Evolutionary conservation across 129 eudicot genomes (phyloP).

Genomic region (Tanacetum coccineum): DNA sequence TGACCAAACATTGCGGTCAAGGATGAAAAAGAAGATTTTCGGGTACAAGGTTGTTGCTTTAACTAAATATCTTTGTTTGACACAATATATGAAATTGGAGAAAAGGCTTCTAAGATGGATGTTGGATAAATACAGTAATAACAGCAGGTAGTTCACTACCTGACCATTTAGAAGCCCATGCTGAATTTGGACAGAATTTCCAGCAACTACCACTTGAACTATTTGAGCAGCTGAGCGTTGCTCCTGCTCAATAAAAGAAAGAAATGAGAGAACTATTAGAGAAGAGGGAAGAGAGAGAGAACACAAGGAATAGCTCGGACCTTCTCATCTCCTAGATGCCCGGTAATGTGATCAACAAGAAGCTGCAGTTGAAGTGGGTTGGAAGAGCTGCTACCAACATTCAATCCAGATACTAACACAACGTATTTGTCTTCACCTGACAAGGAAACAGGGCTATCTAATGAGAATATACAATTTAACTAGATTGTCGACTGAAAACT

Average conservation of each 20-base stretch:
- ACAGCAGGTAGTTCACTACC: conserved; percentile 36
- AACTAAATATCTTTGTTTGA: no score
- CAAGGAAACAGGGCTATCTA: background rate
- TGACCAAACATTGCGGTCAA: no score
- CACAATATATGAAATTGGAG: background rate
- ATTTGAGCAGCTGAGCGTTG: conserved; percentile 81
- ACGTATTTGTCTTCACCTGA: conserved; percentile 91
- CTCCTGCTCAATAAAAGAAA: conserved; percentile 47
- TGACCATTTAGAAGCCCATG: conserved; percentile 68
- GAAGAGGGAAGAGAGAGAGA: background rate
- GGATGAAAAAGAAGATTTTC: no score
- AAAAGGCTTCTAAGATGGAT: conserved; percentile 1
- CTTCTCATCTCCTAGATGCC: conserved; percentile 95
- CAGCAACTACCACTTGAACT: conserved; percentile 93
- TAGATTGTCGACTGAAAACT: background rate
- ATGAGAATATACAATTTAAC: background rate
- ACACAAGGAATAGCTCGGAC: conserved; percentile 28
- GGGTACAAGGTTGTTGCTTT: no score
- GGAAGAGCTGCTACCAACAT: conserved; percentile 67
- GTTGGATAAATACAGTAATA: background rate
- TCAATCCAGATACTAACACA: conserved; percentile 80
- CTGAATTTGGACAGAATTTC: conserved; percentile 69
- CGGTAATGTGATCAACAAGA: conserved; percentile 84
- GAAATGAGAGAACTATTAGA: conserved; percentile 7
- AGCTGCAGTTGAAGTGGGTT: conserved; percentile 91